phyloP scores from a whole-genome alignment of 106 monocot species.

The Dendrobium chrysotoxum region DNA sequence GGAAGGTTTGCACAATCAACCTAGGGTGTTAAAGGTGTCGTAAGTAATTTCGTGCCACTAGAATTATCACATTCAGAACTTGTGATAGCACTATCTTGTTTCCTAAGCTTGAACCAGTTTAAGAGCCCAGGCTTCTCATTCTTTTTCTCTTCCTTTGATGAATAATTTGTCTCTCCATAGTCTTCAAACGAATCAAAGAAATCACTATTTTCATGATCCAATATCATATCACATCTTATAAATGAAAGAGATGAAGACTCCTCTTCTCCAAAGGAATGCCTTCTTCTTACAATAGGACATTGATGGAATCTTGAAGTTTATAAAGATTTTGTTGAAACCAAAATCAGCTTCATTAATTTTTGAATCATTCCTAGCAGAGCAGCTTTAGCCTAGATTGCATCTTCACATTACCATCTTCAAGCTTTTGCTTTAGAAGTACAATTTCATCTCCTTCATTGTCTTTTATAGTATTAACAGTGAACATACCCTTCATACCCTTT shows the following conservation, averaged over 20 bases:
- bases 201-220: constrained; percentile 59
- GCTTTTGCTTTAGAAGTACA: constrained; percentile 77
- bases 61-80: constrained; percentile 83
- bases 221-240: too few relatives aligned
- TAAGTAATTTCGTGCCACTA: constrained; percentile 71
- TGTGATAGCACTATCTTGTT: constrained; percentile 53
- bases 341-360: constrained; percentile 77
- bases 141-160: constrained; percentile 72
- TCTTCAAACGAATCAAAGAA: constrained; percentile 45
- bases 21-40: constrained; percentile 68
- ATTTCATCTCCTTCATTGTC: constrained; percentile 63
- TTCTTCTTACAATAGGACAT: constrained; percentile 60
- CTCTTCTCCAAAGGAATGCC: constrained; percentile 97
- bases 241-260: constrained; percentile 95
- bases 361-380: constrained; percentile 83
- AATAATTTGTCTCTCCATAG: constrained; percentile 50
- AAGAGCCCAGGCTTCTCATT: constrained; percentile 70
- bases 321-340: constrained; percentile 81
- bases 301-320: constrained; percentile 61
- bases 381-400: constrained; percentile 88
- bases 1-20: constrained; percentile 45
- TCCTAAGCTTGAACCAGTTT: constrained; percentile 93
- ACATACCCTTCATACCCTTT: constrained; percentile 61
- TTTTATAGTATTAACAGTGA: constrained; percentile 40
- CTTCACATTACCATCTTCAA: constrained; percentile 93